phyloP scores from a whole-genome alignment of 768 basidiomycete genomes.

The Podaxis sp. region DNA sequence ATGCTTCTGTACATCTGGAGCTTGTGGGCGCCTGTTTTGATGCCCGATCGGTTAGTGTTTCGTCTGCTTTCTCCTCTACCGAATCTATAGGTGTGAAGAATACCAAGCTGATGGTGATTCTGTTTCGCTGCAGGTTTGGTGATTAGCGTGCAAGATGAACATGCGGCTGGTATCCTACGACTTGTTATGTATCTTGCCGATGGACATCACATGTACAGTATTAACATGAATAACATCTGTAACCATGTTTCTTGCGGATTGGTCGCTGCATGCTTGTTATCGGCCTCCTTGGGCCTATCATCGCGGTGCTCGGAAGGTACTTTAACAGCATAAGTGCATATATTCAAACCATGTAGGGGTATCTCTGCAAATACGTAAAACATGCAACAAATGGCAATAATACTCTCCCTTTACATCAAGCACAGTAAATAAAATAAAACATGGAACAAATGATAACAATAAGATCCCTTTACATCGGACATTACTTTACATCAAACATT shows the following conservation, averaged over 20 bases:
- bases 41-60: constrained; percentile 79
- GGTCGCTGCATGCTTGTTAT: background rate
- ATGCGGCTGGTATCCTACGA: background rate
- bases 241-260: background rate
- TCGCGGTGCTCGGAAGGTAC: too few species aligned
- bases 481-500: too few species aligned
- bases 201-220: background rate
- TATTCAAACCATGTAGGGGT: too few species aligned
- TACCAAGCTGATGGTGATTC: background rate
- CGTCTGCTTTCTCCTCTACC: too few species aligned
- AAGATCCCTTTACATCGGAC: too few species aligned
- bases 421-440: too few species aligned
- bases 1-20: constrained; percentile 86
- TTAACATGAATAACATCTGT: background rate
- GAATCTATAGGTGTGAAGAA: background rate
- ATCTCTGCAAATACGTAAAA: too few species aligned
- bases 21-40: constrained; percentile 80
- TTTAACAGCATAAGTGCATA: too few species aligned
- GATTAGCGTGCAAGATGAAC: background rate
- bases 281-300: too few species aligned
- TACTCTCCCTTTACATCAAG: too few species aligned
- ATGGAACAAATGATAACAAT: too few species aligned
- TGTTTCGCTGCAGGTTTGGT: background rate
- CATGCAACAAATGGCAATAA: too few species aligned
- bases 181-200: background rate